Percentiles rank a stretch among this genome's conserved stretches.
Evolutionary conservation across 257 asterid species (phyloP).

Genomic region (Solanum lycopersicoides): DNA sequence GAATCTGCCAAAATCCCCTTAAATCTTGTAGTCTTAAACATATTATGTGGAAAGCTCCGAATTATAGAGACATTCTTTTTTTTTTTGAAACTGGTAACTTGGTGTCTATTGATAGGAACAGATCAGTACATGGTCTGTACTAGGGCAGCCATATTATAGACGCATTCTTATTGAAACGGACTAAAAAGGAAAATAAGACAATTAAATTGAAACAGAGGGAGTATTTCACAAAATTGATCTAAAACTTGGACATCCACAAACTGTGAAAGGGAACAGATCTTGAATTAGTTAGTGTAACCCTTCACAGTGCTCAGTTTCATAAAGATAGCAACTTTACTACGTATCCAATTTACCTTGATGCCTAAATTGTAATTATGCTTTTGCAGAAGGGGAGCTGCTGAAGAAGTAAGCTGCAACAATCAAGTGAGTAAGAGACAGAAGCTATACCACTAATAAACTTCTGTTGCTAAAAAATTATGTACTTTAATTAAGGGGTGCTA

Average conservation of each 20-base stretch:
- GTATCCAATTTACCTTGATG: not conserved
- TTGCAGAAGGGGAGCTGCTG: conserved; percentile 1
- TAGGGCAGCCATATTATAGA: no score
- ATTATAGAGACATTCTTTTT: not conserved
- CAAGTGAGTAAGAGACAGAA: not conserved
- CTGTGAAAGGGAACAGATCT: not conserved
- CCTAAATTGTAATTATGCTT: not conserved
- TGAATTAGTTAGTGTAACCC: not conserved
- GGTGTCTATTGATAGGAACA: no score
- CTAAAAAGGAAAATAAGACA: not conserved
- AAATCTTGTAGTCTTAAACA: no score
- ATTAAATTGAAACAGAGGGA: not conserved
- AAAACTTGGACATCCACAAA: not conserved
- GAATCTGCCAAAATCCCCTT: not conserved
- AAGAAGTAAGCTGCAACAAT: not conserved
- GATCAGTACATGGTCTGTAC: no score
- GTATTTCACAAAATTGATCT: not conserved
- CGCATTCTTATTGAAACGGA: not conserved
- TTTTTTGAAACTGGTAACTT: no score
- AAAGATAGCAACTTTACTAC: not conserved
- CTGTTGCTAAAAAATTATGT: not conserved
- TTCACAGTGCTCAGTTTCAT: not conserved
- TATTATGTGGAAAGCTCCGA: not conserved
- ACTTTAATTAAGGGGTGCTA: not conserved
- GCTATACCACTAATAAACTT: not conserved